These are phyloP conservation scores for Colletotrichum euphorbiae DNA, from an alignment of 2,329 filamentous ascomycete genomes.

Conservation along the genomic window DNA sequence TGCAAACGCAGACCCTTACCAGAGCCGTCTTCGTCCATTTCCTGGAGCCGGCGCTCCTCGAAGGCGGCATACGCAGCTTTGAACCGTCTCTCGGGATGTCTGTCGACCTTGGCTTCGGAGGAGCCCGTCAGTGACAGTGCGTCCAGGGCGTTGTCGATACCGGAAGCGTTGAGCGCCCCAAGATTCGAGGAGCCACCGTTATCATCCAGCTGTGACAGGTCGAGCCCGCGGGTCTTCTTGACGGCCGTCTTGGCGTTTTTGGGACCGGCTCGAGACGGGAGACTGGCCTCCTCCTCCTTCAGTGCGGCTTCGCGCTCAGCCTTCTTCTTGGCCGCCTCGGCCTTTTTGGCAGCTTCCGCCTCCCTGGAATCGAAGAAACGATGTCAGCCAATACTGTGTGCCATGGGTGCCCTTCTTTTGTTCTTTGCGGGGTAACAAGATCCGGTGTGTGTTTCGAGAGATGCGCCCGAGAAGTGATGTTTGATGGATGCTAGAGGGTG, in stretches of 20 bases:
- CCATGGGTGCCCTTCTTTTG: background rate
- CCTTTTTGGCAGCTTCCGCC: conserved; percentile 84
- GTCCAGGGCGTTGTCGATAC: conserved; percentile 94
- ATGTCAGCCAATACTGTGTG: conserved; percentile 28
- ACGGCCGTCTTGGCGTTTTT: conserved; percentile 77
- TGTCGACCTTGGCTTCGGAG: conserved; percentile 78
- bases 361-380: conserved; percentile 67
- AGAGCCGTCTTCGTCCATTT: conserved; percentile 86
- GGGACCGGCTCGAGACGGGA: conserved; percentile 67
- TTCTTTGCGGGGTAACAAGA: conserved; percentile 16
- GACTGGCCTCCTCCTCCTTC: conserved; percentile 81
- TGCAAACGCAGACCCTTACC: conserved; percentile 79
- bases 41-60: conserved; percentile 82
- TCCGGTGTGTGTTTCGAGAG: conserved; percentile 13
- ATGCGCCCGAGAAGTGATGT: conserved; percentile 5
- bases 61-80: conserved; percentile 87
- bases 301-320: conserved; percentile 88
- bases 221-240: conserved; percentile 79
- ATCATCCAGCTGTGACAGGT: conserved; percentile 79
- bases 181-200: conserved; percentile 52
- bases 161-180: conserved; percentile 78
- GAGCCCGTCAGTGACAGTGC: conserved; percentile 76
- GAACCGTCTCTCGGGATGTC: conserved; percentile 88
- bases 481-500: background rate
- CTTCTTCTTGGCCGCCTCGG: conserved; percentile 87